These are phyloP conservation scores for Plantago lanceolata DNA, from an alignment of 305 asterid genomes.

Conservation along the genomic window DNA sequence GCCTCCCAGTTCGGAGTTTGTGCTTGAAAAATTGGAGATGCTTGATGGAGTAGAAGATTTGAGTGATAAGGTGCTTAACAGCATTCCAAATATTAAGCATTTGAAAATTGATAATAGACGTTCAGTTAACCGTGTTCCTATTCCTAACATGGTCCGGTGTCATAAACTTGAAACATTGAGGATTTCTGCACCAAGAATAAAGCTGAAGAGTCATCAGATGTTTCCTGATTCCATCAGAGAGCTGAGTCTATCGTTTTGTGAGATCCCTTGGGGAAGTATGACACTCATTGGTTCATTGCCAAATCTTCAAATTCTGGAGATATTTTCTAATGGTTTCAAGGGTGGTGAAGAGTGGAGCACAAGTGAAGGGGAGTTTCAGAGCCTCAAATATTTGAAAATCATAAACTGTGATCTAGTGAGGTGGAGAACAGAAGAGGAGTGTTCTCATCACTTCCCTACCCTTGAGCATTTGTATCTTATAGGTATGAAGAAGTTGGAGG, in stretches of 20 bases:
- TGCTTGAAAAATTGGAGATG: background rate
- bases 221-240: slow-evolving; percentile 1
- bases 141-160: too few relatives aligned
- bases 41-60: background rate
- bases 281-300: slow-evolving; percentile 9
- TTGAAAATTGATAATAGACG: too few relatives aligned
- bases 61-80: slow-evolving; percentile 3
- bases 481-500: background rate
- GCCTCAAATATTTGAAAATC: background rate
- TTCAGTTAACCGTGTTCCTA: too few relatives aligned
- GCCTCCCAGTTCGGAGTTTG: background rate
- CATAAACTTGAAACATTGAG: background rate
- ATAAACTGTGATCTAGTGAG: background rate
- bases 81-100: slow-evolving; percentile 2
- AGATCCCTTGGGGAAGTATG: background rate
- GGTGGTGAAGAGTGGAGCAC: background rate
- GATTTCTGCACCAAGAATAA: background rate
- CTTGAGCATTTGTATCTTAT: background rate
- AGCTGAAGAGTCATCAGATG: background rate
- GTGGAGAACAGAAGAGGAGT: slow-evolving; percentile 1
- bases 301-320: background rate
- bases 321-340: background rate
- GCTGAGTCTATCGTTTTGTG: too few relatives aligned
- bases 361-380: slow-evolving; percentile 5
- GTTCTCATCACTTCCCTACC: slow-evolving; percentile 7